Evolutionary conservation across 768 basidiomycete genomes (phyloP).

Genomic region (Dentipellis fragilis): DNA sequence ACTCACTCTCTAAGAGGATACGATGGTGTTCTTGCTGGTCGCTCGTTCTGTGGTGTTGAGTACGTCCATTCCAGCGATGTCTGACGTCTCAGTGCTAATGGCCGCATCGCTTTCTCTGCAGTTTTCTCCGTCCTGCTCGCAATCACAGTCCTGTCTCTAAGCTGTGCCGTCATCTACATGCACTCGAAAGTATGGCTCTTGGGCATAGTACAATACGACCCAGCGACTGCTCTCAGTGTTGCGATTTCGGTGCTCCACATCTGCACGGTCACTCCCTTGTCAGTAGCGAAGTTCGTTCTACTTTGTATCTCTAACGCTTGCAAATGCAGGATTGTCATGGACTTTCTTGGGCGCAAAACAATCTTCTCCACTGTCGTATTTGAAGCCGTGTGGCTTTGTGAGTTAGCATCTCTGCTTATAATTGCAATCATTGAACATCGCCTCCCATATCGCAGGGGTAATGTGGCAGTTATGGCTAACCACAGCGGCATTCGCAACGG

Average conservation of each 20-base stretch:
- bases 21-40: neutral
- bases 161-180: neutral
- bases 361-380: neutral
- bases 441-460: neutral
- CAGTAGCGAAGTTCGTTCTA: neutral
- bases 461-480: neutral
- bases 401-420: neutral
- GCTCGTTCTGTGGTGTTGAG: neutral
- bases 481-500: neutral
- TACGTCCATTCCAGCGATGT: neutral
- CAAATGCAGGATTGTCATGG: neutral
- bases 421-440: neutral
- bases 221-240: neutral
- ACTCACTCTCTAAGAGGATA: neutral
- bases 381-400: neutral
- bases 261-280: neutral
- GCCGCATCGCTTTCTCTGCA: neutral
- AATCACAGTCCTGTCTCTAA: neutral
- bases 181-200: neutral
- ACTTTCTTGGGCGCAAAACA: neutral
- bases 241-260: neutral
- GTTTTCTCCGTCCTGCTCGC: neutral
- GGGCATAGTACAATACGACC: neutral
- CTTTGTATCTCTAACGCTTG: neutral
- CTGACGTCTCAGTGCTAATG: neutral